These are phyloP conservation scores for Cryphonectria nitschkei DNA, from an alignment of 2,329 filamentous ascomycete genomes.

Conservation along the genomic window DNA sequence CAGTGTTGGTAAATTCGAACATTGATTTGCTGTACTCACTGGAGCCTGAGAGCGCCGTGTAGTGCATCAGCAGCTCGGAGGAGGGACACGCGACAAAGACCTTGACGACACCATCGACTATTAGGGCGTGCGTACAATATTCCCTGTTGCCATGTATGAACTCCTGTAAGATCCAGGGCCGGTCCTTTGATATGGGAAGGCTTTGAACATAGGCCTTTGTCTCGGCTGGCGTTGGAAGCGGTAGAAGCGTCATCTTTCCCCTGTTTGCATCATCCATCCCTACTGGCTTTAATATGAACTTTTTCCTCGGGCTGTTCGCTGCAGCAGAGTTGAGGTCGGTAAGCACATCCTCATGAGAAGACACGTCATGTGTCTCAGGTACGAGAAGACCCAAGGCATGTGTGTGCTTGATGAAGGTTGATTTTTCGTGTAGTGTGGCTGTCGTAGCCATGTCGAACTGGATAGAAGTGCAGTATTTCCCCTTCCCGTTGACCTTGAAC, in stretches of 20 bases:
- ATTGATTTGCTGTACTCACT: slow-evolving; percentile 62
- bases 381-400: slow-evolving; percentile 55
- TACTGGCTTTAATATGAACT: slow-evolving; percentile 70
- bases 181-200: slow-evolving; percentile 56
- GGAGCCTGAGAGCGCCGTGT: slow-evolving; percentile 58
- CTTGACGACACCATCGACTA: slow-evolving; percentile 66
- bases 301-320: slow-evolving; percentile 35
- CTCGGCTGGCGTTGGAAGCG: slow-evolving; percentile 52
- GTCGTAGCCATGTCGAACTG: slow-evolving; percentile 64
- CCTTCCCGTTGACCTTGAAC: slow-evolving; percentile 43
- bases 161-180: slow-evolving; percentile 71
- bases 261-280: slow-evolving; percentile 63
- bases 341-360: slow-evolving; percentile 55
- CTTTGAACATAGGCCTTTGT: slow-evolving; percentile 59
- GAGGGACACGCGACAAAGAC: slow-evolving; percentile 71
- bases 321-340: slow-evolving; percentile 49
- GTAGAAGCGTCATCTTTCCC: slow-evolving; percentile 67
- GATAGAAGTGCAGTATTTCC: slow-evolving; percentile 57
- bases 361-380: slow-evolving; percentile 57
- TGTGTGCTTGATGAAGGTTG: slow-evolving; percentile 65
- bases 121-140: slow-evolving; percentile 72
- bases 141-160: slow-evolving; percentile 64
- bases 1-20: slow-evolving; percentile 65
- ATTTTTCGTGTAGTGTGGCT: slow-evolving; percentile 64
- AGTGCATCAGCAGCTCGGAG: slow-evolving; percentile 67